These are phyloP conservation scores for Xylaria sp. DNA, from an alignment of 2,329 filamentous ascomycete species.

Conservation along the genomic window DNA sequence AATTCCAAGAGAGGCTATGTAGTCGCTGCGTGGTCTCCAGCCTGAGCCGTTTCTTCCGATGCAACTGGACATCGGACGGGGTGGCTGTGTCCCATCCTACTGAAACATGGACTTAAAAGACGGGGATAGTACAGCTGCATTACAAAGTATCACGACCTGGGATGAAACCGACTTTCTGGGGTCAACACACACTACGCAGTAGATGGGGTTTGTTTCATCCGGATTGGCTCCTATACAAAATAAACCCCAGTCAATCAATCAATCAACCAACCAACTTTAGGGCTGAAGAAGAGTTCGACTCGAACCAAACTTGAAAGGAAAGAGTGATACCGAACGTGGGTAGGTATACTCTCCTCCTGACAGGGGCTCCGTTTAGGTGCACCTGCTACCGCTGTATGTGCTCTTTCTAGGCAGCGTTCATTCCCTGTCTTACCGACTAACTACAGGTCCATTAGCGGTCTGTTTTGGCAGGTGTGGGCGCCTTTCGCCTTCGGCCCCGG, in stretches of 20 bases:
- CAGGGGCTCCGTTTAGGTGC: neutral
- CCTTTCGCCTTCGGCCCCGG: conserved; percentile 20
- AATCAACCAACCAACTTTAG: neutral
- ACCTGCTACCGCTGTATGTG: neutral
- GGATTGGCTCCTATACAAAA: conserved; percentile 3
- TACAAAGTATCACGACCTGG: conserved; percentile 6
- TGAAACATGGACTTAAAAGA: conserved; percentile 33
- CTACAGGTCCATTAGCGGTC: neutral
- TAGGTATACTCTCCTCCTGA: neutral
- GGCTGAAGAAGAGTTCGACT: neutral
- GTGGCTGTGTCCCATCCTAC: conserved; percentile 22
- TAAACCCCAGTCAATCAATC: neutral
- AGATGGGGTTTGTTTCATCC: conserved; percentile 10
- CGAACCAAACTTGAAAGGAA: neutral
- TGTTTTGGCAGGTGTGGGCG: conserved; percentile 3
- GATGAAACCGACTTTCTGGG: conserved; percentile 28
- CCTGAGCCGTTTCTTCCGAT: conserved; percentile 28
- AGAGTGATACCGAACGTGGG: neutral
- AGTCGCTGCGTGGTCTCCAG: conserved; percentile 2
- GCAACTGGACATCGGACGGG: neutral
- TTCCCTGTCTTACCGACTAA: neutral
- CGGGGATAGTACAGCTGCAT: conserved; percentile 15
- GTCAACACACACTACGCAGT: neutral
- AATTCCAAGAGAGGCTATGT: conserved; percentile 16
- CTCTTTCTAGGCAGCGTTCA: neutral